Evolutionary conservation across 345 rosid species (phyloP).

Genomic region (Streptanthus diversifolius): DNA sequence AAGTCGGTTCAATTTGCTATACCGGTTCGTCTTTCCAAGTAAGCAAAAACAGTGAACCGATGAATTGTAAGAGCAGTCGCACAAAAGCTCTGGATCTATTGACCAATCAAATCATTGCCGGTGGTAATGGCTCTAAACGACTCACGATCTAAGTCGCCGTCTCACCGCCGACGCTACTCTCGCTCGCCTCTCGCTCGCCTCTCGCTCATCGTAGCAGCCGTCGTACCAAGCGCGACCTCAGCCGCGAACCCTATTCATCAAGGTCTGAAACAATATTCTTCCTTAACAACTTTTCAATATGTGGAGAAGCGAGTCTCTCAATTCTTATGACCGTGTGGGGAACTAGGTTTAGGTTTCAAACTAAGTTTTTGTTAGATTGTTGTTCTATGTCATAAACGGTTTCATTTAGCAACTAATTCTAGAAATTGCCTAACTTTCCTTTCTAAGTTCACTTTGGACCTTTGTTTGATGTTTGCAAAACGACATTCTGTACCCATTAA

Average conservation of each 20-base stretch:
- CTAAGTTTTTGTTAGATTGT: neutral
- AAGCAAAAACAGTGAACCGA: neutral
- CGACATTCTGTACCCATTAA: neutral
- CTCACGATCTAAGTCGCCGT: slow-evolving; percentile 61
- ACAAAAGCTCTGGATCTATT: neutral
- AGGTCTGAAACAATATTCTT: slow-evolving; percentile 21
- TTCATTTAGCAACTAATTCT: neutral
- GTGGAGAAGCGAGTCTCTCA: neutral
- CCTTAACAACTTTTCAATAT: neutral
- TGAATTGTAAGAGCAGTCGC: neutral
- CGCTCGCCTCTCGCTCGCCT: slow-evolving; percentile 41
- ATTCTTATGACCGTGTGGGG: neutral
- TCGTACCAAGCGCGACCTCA: slow-evolving; percentile 45
- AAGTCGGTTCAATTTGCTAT: slow-evolving; percentile 2
- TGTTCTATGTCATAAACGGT: neutral
- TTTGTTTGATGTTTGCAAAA: neutral
- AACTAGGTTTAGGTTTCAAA: neutral
- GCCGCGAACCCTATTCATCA: slow-evolving; percentile 33
- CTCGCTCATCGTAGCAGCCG: slow-evolving; percentile 36
- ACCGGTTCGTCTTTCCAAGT: neutral
- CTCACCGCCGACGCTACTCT: slow-evolving; percentile 50
- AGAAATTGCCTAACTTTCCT: neutral
- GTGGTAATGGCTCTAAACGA: slow-evolving; percentile 48
- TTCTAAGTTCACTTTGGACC: neutral
- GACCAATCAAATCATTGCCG: neutral